These are phyloP conservation scores for Cercospora sojina DNA, from an alignment of 2,329 filamentous ascomycete genomes.

Conservation along the genomic window DNA sequence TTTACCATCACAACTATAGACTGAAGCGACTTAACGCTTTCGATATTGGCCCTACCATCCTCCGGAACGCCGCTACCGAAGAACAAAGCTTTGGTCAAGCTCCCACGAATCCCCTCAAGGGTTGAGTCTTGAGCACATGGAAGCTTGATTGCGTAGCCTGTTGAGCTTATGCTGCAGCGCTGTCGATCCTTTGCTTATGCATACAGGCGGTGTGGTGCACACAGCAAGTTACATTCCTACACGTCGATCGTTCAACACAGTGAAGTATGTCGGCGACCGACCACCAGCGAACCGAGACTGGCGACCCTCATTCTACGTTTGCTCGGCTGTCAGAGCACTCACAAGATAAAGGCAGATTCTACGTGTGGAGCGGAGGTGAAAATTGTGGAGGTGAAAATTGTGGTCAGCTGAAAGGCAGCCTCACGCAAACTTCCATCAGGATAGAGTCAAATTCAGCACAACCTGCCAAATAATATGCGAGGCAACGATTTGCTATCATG, in stretches of 20 bases:
- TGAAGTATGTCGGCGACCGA: not conserved
- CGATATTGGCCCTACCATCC: not conserved
- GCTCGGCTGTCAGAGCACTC: not conserved
- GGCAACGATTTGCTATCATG: not conserved
- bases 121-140: not conserved
- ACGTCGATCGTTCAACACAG: not conserved
- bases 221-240: not conserved
- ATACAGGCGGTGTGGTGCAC: not conserved
- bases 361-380: not conserved
- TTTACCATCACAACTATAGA: not conserved
- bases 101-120: not conserved
- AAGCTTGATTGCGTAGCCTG: not conserved
- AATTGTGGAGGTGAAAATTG: not conserved
- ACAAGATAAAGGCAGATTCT: not conserved
- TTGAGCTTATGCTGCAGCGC: not conserved
- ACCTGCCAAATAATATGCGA: not conserved
- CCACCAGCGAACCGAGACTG: not conserved
- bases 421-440: not conserved
- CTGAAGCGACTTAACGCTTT: not conserved
- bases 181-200: not conserved
- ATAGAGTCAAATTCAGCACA: not conserved
- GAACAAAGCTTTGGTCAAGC: not conserved
- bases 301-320: too few species aligned
- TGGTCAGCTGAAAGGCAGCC: not conserved
- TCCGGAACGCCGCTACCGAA: not conserved